A percentile compares a stretch with the other conserved stretches of the same genome.
phyloP scores from a whole-genome alignment of 2,329 filamentous ascomycete genomes.

The Chaetoscypha palmicola region DNA sequence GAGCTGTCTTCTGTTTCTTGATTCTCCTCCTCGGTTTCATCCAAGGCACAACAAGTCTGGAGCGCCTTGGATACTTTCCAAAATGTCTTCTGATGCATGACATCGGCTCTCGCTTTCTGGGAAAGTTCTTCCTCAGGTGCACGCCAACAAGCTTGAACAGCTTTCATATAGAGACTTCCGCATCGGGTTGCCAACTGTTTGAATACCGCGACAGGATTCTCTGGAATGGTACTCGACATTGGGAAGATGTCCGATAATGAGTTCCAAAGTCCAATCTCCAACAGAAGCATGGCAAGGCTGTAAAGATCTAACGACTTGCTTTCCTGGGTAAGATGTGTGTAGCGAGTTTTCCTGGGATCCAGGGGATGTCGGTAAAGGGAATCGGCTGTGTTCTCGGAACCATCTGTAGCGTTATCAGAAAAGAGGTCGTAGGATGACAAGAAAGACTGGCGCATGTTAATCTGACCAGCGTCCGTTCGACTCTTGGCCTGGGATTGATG shows the following conservation, averaged over 20 bases:
- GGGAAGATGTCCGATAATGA: slow-evolving; percentile 41
- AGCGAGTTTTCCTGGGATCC: slow-evolving; percentile 45
- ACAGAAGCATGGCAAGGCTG: slow-evolving; percentile 63
- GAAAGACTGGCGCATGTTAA: slow-evolving; percentile 61
- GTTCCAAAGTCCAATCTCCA: slow-evolving; percentile 72
- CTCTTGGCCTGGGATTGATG: slow-evolving; percentile 20
- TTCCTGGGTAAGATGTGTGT: slow-evolving; percentile 46
- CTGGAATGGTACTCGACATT: slow-evolving; percentile 19
- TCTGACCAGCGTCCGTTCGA: slow-evolving; percentile 25
- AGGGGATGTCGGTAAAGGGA: slow-evolving; percentile 56
- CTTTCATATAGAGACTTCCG: slow-evolving; percentile 68
- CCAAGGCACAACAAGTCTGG: slow-evolving; percentile 55
- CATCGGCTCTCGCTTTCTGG: slow-evolving; percentile 41
- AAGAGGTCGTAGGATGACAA: slow-evolving; percentile 72
- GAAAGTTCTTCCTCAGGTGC: slow-evolving; percentile 58
- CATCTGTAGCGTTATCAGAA: slow-evolving; percentile 35
- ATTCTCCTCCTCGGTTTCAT: slow-evolving; percentile 48
- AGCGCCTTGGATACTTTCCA: slow-evolving; percentile 43
- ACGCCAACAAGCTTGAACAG: slow-evolving; percentile 63
- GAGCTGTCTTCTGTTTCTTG: slow-evolving; percentile 42
- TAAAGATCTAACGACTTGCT: slow-evolving; percentile 62
- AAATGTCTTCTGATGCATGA: slow-evolving; percentile 49
- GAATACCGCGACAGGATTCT: slow-evolving; percentile 22
- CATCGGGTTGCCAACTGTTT: slow-evolving; percentile 43
- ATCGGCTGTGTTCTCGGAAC: slow-evolving; percentile 10